phyloP scores from a whole-genome alignment of 352 stramenopile species.

The Phytopythium cucurbitacearum region DNA sequence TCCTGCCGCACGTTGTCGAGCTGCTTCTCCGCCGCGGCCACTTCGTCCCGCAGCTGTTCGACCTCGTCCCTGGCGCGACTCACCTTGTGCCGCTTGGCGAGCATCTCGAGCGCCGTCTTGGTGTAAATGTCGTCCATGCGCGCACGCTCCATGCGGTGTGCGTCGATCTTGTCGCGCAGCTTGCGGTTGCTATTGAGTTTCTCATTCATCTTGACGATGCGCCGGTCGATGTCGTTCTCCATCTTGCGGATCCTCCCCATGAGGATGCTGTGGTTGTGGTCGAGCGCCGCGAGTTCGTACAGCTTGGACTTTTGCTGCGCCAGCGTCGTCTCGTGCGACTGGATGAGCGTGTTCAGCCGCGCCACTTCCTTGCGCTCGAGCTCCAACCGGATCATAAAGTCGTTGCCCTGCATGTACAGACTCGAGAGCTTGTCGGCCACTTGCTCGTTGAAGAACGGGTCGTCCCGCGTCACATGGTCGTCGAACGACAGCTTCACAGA shows the following conservation, averaged over 20 bases:
- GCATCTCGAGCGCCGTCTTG: conserved; percentile 57
- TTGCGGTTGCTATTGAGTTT: conserved; percentile 64
- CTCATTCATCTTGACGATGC: conserved; percentile 83
- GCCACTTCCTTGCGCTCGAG: conserved; percentile 71
- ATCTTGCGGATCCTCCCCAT: conserved; percentile 69
- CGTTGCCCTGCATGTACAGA: conserved; percentile 76
- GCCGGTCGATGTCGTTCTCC: conserved; percentile 78
- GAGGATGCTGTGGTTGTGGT: conserved; percentile 64
- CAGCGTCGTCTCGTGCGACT: conserved; percentile 53
- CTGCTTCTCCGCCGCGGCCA: conserved; percentile 46
- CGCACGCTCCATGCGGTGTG: conserved; percentile 59
- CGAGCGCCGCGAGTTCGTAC: conserved; percentile 63
- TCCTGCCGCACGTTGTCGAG: conserved; percentile 53
- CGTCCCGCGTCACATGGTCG: conserved; percentile 51
- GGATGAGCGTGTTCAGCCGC: conserved; percentile 57
- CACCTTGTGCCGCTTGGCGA: conserved; percentile 58
- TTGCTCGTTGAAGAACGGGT: conserved; percentile 76
- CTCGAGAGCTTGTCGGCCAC: conserved; percentile 73
- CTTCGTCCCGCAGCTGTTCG: conserved; percentile 51
- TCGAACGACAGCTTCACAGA: conserved; percentile 66
- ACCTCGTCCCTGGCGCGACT: conserved; percentile 36
- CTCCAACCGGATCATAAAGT: conserved; percentile 76
- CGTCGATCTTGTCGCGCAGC: conserved; percentile 58
- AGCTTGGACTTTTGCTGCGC: conserved; percentile 73
- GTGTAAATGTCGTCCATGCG: conserved; percentile 76